phyloP scores from a whole-genome alignment of 2,329 filamentous ascomycete species.

The Pseudogymnoascus destructans region DNA sequence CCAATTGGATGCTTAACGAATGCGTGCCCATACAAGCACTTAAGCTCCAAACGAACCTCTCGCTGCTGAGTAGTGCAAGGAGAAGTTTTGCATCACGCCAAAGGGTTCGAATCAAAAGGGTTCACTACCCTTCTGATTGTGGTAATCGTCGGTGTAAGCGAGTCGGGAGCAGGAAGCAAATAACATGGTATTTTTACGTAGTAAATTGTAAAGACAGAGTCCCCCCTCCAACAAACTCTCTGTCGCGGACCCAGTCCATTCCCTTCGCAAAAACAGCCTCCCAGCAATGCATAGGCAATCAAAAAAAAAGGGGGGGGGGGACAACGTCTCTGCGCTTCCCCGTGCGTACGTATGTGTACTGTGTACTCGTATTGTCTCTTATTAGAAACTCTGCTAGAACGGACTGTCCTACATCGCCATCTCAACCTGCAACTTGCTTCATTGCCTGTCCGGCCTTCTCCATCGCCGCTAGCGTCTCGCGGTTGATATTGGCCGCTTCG shows the following conservation, averaged over 20 bases:
- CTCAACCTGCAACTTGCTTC: conserved; percentile 86
- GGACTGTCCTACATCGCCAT: conserved; percentile 71
- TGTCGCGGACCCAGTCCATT: neutral
- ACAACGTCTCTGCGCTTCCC: neutral
- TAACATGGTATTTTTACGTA: too few species aligned
- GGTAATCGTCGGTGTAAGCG: too few species aligned
- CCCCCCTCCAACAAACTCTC: neutral
- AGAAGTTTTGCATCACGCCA: too few species aligned
- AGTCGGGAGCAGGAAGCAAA: too few species aligned
- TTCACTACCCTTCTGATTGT: too few species aligned
- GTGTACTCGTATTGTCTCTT: neutral
- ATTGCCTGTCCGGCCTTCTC: conserved; percentile 81
- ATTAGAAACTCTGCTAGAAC: neutral
- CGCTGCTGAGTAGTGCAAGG: too few species aligned
- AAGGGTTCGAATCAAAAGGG: too few species aligned
- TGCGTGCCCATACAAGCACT: too few species aligned
- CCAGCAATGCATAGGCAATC: neutral
- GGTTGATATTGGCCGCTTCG: conserved; percentile 97
- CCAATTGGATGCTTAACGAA: too few species aligned
- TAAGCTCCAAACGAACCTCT: too few species aligned
- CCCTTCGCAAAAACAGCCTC: neutral
- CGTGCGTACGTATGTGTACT: neutral
- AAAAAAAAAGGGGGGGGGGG: too few species aligned
- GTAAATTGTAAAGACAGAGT: neutral
- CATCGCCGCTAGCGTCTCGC: conserved; percentile 90